phyloP scores from a whole-genome alignment of 2,329 filamentous ascomycete species.

The Aspergillus ochraceoroseus region DNA sequence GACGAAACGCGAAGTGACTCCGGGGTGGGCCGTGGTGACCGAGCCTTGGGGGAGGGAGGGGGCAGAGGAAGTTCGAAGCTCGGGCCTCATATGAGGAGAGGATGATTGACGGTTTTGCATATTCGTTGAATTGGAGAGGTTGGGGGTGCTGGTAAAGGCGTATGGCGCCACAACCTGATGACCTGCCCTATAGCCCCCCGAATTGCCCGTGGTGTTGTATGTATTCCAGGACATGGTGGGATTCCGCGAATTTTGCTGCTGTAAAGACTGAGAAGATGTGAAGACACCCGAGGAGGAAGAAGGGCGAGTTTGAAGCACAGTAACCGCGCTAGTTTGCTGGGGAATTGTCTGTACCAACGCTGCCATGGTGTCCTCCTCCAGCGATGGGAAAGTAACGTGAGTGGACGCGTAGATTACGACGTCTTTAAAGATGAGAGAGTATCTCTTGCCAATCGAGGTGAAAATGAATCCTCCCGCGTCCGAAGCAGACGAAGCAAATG shows the following conservation, averaged over 20 bases:
- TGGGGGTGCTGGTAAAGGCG: constrained; percentile 68
- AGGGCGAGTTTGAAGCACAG: constrained; percentile 70
- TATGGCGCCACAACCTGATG: constrained; percentile 68
- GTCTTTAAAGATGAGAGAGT: constrained; percentile 13
- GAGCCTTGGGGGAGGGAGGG: constrained; percentile 45
- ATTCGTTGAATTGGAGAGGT: constrained; percentile 49
- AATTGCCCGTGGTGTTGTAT: constrained; percentile 39
- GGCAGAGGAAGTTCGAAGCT: constrained; percentile 53
- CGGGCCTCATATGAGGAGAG: constrained; percentile 53
- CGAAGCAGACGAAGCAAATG: constrained; percentile 17
- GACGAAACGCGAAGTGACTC: constrained; percentile 35
- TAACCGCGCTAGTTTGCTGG: constrained; percentile 67
- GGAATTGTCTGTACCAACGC: constrained; percentile 77
- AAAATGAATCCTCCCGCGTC: constrained; percentile 10
- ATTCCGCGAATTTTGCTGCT: constrained; percentile 40
- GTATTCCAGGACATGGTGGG: constrained; percentile 41
- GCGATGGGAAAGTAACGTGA: constrained; percentile 17
- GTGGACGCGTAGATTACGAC: constrained; percentile 23
- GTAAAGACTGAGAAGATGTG: constrained; percentile 30
- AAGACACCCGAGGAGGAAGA: constrained; percentile 60
- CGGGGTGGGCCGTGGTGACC: constrained; percentile 28
- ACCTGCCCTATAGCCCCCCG: constrained; percentile 46
- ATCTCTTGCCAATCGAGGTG: constrained; percentile 11
- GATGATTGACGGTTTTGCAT: constrained; percentile 52
- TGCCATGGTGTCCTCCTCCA: constrained; percentile 60